phyloP scores from a whole-genome alignment of 164 flowering plant genomes.

The Vitis amurensis region DNA sequence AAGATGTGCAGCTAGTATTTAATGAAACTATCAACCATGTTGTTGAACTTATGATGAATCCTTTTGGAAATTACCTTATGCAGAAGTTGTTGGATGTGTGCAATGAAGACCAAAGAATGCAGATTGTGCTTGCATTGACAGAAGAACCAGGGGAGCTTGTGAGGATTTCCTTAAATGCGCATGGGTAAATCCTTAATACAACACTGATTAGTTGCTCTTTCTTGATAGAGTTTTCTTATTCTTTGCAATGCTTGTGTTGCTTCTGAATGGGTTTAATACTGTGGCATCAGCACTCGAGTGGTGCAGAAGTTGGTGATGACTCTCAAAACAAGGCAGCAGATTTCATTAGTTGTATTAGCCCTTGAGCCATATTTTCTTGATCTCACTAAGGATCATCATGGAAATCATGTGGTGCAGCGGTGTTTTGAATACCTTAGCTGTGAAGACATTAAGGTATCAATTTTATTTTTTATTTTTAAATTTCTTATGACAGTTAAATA shows the following conservation, averaged over 20 bases:
- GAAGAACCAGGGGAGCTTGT: conserved; percentile 55
- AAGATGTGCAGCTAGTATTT: conserved; percentile 58
- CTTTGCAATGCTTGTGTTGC: background rate
- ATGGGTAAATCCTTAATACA: conserved; percentile 55
- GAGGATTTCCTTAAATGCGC: conserved; percentile 62
- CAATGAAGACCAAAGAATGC: conserved; percentile 66
- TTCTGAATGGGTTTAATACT: conserved; percentile 7
- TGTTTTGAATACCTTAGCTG: conserved; percentile 65
- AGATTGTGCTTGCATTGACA: conserved; percentile 49
- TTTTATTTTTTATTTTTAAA: background rate
- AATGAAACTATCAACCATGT: conserved; percentile 55
- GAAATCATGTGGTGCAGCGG: conserved; percentile 80
- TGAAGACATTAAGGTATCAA: conserved; percentile 70
- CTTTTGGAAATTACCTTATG: conserved; percentile 89
- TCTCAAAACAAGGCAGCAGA: conserved; percentile 58
- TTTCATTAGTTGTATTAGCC: conserved; percentile 44
- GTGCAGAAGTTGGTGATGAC: conserved; percentile 84
- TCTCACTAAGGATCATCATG: conserved; percentile 75
- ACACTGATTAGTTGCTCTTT: background rate
- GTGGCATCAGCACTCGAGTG: conserved; percentile 65
- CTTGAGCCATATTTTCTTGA: conserved; percentile 69
- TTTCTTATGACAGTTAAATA: no score
- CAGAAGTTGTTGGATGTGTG: conserved; percentile 84
- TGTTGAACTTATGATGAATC: conserved; percentile 77
- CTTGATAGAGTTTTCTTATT: background rate